These are phyloP conservation scores for Juncus inflexus DNA, from an alignment of 176 grass and related monocot genomes.

Conservation along the genomic window DNA sequence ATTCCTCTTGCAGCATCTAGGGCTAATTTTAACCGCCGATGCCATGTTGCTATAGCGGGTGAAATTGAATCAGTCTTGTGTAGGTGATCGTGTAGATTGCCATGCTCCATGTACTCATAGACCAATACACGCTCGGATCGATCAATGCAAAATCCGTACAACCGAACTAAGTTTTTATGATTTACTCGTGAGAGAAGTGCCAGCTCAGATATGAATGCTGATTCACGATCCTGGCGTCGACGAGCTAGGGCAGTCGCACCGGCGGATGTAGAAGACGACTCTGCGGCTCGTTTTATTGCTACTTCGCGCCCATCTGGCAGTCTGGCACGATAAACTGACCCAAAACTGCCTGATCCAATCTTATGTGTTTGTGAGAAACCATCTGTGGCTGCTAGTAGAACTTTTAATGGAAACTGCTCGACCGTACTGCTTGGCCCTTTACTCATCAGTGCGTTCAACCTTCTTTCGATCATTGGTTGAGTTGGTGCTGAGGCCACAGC, in stretches of 20 bases:
- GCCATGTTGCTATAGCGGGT: conserved; percentile 47
- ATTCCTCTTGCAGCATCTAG: conserved; percentile 83
- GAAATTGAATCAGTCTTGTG: conserved; percentile 35
- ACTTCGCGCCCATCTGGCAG: conserved; percentile 70
- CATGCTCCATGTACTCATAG: conserved; percentile 90
- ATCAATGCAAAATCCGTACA: conserved; percentile 80
- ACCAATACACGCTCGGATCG: conserved; percentile 69
- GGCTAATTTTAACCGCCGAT: conserved; percentile 56
- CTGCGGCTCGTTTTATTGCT: conserved; percentile 73
- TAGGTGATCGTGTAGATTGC: conserved; percentile 77
- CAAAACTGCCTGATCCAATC: conserved; percentile 89
- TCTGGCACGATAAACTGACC: conserved; percentile 62
- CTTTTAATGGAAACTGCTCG: conserved; percentile 63
- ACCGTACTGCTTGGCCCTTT: conserved; percentile 80
- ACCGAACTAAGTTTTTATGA: conserved; percentile 89
- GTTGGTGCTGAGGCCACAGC: neutral
- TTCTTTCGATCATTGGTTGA: conserved; percentile 39
- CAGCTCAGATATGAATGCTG: conserved; percentile 68
- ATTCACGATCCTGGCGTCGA: conserved; percentile 38
- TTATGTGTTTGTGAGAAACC: conserved; percentile 48
- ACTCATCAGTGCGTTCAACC: conserved; percentile 48
- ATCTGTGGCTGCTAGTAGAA: conserved; percentile 45
- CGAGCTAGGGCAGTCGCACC: conserved; percentile 9
- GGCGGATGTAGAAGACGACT: conserved; percentile 12
- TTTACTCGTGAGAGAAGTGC: conserved; percentile 80